Base-by-base conservation (phyloP, 2,329 filamentous ascomycete genomes). In the Aureobasidium sp. region DNA sequence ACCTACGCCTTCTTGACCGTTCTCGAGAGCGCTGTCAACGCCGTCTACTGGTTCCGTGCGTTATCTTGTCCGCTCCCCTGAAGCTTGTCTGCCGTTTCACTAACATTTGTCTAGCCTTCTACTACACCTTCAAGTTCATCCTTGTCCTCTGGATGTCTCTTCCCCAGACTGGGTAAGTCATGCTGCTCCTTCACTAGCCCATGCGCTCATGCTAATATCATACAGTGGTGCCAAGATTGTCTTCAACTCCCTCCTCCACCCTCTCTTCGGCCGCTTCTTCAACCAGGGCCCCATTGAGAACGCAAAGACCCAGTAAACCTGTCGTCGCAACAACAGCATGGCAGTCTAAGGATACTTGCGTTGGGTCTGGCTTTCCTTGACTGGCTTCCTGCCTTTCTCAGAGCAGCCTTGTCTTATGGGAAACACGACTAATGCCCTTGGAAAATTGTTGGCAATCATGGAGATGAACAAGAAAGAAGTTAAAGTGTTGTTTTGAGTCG, bases 101-200 rank as follows among this genome's bases (percentile, higher is more conserved):
- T 71, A 59, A 72, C 62, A 44, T 39, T 8, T 14, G 37, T 9
- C n/a, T 62, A 77, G 78, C 94, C 74, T 99, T 99, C 82, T 99
- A 99, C 88, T 99, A 90, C 80, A 93, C 92, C 75, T 97, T 99
- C 89, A 99, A 99, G 85, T 97, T 99, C 75, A 82, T 95, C 74
- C 89, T 97, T 76, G 84, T 97, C 71, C 87, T 99, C 76, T 99
- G 94, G 94, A 91, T 99, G 80, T 87, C 93, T 70, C 91, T 99
- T 72, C 94, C 94, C 76, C 84, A 90, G 77, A 97, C 95, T 82
- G 82, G 83, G 93, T 97, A 87, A 75, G 88, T 80, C 47, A n/a
- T 53, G 37, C 29, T 48, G 20, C 29, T 53, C 27, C 55, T 61
- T 61, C 61, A 67, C 62, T 67, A 15, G 27, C 34, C 31, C 22